Base-by-base conservation (phyloP, 2,329 filamentous ascomycete genomes). In the Plectosphaerella plurivora region DNA sequence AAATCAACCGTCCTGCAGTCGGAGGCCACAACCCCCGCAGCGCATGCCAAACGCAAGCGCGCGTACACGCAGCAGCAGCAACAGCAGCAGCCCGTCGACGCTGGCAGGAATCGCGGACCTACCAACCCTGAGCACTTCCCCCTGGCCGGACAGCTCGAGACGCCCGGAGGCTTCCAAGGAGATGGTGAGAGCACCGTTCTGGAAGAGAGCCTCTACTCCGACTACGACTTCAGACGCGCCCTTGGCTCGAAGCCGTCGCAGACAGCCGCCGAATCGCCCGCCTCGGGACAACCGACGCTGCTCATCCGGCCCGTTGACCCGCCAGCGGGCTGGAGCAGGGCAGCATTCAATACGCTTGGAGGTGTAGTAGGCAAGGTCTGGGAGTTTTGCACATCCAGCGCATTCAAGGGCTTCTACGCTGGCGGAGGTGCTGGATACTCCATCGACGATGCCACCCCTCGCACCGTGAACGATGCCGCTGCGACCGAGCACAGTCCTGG, bases 361-460 rank as follows among this genome's bases (percentile, higher is more conserved):
- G 83, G 78, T 25, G 82, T 88, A 4, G 82, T 88, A 1, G 88
- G 89, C 16, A 93, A 87, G 62, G 84, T 96, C 0, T 91, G 90
- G 81, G 82, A 91, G 59, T 94, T 96, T 61, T 96, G 92, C 73
- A 89, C 76, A 66, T 73, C 74, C 0, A 83, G 79, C 9, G 82
- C 88, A 0, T 95, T 97, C 63, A 80, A 81, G 51, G 92, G 92
- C 0, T 97, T 97, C 67, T 86, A 92, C 56, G 91, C 92, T 12
- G 93, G 92, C 8, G 90, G 88, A 3, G 93, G 92, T 9, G 77
- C 76, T 54, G 84, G 83, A 24, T 96, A 92, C 63, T 73, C 79
- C 7, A 72, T 89, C 59, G 65, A 74, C 7, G n/a, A 24, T 14
- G 22, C 47, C 22, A 12, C 35, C n/a, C 56, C 9, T 47, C 50